A percentile compares a stretch with the other conserved stretches of the same genome.
Evolutionary conservation across 768 basidiomycete genomes (phyloP).

Genomic region (Leccinum arenicola): DNA sequence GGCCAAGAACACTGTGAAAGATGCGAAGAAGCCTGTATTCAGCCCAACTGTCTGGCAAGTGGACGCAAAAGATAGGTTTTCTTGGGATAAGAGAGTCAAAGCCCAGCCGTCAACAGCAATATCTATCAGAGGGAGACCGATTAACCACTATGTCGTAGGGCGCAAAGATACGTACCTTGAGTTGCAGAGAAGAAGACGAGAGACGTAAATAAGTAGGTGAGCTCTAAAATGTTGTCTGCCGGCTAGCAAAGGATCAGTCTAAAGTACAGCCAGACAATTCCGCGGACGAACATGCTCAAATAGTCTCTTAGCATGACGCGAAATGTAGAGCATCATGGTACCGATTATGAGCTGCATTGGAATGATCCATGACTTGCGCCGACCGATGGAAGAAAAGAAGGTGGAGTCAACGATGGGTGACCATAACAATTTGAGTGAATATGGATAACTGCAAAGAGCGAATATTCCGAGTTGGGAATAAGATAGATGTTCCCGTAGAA

Average conservation of each 20-base stretch:
- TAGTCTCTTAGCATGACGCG: conserved; percentile 68
- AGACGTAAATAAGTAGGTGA: conserved; percentile 83
- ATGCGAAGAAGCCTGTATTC: conserved; percentile 92
- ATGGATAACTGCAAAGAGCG: conserved; percentile 89
- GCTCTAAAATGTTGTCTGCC: conserved; percentile 66
- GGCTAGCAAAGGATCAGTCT: conserved; percentile 51
- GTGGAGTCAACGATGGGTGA: conserved; percentile 95
- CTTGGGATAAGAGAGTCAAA: conserved; percentile 82
- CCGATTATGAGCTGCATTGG: conserved; percentile 95
- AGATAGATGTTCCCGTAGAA: conserved; percentile 91
- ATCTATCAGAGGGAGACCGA: conserved; percentile 45
- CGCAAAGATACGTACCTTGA: conserved; percentile 61
- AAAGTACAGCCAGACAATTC: conserved; percentile 1
- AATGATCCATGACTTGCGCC: conserved; percentile 98
- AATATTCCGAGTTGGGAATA: conserved; percentile 97
- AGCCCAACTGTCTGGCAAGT: conserved; percentile 98
- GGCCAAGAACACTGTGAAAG: conserved; percentile 96
- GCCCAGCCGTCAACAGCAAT: conserved; percentile 97
- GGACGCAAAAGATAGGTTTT: conserved; percentile 93
- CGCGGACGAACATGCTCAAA: conserved; percentile 63
- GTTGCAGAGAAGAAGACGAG: conserved; percentile 96
- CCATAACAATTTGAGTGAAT: conserved; percentile 96
- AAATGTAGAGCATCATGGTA: conserved; percentile 75
- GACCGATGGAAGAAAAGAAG: conserved; percentile 79
- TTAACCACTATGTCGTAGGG: conserved; percentile 14